Conservation (phyloP, 176 grass and related monocot species). For the Phoenix roebelenii region DNA sequence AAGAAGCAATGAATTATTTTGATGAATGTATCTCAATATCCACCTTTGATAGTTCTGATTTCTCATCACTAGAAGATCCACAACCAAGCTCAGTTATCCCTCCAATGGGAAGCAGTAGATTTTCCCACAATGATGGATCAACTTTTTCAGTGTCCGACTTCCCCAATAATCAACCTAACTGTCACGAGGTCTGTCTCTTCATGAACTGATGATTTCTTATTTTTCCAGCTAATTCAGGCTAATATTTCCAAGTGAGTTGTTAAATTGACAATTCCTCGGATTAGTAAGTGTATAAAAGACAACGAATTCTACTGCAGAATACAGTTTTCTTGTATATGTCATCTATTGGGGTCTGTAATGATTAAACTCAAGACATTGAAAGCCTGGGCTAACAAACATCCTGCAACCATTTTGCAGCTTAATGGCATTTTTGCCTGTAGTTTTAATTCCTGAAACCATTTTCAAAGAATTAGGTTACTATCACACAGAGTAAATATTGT, state of each 20-base stretch:
- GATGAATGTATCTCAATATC: conserved; percentile 92
- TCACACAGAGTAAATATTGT: too few species aligned
- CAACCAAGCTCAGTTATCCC: conserved; percentile 28
- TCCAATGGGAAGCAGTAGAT: conserved; percentile 40
- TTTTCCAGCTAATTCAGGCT: background rate
- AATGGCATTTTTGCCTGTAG: too few species aligned
- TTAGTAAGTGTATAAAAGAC: background rate
- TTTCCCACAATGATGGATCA: conserved; percentile 35
- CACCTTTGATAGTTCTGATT: conserved; percentile 74
- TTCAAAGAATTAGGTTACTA: too few species aligned
- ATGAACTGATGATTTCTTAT: background rate
- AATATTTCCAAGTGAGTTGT: too few species aligned
- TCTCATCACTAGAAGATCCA: conserved; percentile 69
- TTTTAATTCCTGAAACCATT: too few species aligned
- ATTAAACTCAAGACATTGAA: too few species aligned
- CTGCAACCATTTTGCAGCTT: too few species aligned
- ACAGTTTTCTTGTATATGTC: too few species aligned
- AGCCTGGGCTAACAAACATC: too few species aligned
- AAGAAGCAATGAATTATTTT: conserved; percentile 94
- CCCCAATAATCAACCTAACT: conserved; percentile 8
- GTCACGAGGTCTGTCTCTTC: conserved; percentile 30
- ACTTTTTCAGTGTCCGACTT: conserved; percentile 32
- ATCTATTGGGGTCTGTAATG: too few species aligned
- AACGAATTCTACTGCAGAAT: too few species aligned
- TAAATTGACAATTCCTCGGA: background rate